Conservation (phyloP, 1,139 yeast genomes). For the Yarrowia galli region DNA sequence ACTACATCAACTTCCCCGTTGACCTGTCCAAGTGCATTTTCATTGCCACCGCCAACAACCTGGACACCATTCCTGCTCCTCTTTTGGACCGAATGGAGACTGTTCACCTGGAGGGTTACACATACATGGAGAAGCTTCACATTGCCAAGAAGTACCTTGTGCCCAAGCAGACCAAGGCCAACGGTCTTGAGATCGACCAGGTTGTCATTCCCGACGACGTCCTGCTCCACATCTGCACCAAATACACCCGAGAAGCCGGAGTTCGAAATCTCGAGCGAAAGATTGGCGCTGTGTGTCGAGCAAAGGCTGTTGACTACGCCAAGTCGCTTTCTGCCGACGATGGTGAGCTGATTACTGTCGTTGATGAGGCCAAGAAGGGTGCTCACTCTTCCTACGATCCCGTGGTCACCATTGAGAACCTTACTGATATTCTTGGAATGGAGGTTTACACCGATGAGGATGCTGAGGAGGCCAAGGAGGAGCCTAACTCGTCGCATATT, state of each 20-base stretch:
- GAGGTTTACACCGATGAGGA: conserved; percentile 53
- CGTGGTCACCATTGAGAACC: conserved; percentile 29
- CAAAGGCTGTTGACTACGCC: conserved; percentile 80
- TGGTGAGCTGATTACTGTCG: conserved; percentile 42
- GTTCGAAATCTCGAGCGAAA: conserved; percentile 79
- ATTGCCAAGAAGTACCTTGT: conserved; percentile 75
- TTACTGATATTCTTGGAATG: conserved; percentile 52
- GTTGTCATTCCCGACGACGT: conserved; percentile 57
- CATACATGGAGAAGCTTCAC: conserved; percentile 75
- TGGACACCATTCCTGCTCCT: conserved; percentile 77
- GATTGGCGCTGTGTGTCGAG: conserved; percentile 76
- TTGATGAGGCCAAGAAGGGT: conserved; percentile 38
- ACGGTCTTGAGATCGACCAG: conserved; percentile 64
- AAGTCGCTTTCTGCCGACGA: conserved; percentile 51
- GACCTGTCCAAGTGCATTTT: conserved; percentile 85
- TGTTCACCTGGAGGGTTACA: conserved; percentile 81
- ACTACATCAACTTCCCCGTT: conserved; percentile 85
- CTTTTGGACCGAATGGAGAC: conserved; percentile 86
- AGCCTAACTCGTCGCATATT: conserved; percentile 46
- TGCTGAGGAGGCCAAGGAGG: conserved; percentile 50
- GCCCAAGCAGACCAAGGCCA: conserved; percentile 78
- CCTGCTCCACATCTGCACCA: conserved; percentile 67
- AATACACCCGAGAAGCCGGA: conserved; percentile 88
- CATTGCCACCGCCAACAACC: conserved; percentile 90
- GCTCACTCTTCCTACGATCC: conserved; percentile 34